Evolutionary conservation across 192 early-diverging fungal species (phyloP), one percentile per base, ranked within the genome.

Genomic region (Coemansia sp.): DNA sequence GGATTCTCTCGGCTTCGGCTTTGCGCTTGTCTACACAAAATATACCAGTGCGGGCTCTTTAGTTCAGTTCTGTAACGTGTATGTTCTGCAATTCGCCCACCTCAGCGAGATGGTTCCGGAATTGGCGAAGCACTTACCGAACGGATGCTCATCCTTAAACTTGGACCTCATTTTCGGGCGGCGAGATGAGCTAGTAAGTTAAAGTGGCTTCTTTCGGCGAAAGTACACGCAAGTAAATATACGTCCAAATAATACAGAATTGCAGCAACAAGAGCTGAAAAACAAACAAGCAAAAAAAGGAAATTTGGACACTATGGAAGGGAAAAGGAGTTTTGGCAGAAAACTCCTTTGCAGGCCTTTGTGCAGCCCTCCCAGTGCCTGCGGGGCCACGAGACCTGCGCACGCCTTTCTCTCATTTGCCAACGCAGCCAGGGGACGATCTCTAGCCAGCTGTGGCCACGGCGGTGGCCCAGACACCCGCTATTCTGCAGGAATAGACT

Each of bases 91-190:
- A 44, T 44, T 44, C 31, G 31, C 31, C 31, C 7, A 7, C 31
- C 7, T 5, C 4, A 4, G 56, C 17, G 58, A n/a, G 42, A n/a
- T n/a, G 23, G 42, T 23, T 26, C 10, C 14, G 56, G 5, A 18
- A 56, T 24, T 31, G 31, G 56, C 38, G 37, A 20, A 28, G 49
- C 28, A 60, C 88, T 67, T 87, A 94, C 93, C 92, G 73, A 94
- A 94, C 28, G 89, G 87, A 68, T 98, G 94, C 70, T 98, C 96
- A 79, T 95, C 93, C 85, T 98, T 94, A 71, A 97, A 97, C 77
- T 94, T 89, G 60, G 93, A 94, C 67, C 87, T 84, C 84, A 90
- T 88, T 67, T 75, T 58, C 34, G 18, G 37, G 17, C 4, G 53
- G 21, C 10, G n/a, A 54, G 23, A 36, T 36, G 54, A 36, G 34